phyloP scores from a whole-genome alignment of 2,329 filamentous ascomycete genomes.

The Colletotrichum sojae region DNA sequence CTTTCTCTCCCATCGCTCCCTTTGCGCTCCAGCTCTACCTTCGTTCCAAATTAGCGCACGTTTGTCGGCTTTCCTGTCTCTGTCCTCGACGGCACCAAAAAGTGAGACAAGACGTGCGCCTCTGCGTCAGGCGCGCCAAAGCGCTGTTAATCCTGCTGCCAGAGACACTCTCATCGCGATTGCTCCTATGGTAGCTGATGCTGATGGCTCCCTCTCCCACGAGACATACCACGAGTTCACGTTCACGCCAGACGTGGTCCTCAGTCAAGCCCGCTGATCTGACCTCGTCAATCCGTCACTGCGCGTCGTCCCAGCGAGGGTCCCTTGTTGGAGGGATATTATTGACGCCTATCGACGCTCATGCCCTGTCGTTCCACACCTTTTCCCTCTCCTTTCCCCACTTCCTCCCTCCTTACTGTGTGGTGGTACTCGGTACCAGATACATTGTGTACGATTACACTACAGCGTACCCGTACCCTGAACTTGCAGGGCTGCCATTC shows the following conservation, averaged over 20 bases:
- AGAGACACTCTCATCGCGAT: too few species aligned
- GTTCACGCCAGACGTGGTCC: too few species aligned
- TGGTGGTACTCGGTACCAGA: too few species aligned
- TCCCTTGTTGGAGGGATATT: constrained; percentile 31
- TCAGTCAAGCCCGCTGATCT: not conserved
- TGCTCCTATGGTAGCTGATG: too few species aligned
- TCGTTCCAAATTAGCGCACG: constrained; percentile 3
- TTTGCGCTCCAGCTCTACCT: too few species aligned
- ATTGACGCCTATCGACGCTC: constrained; percentile 21
- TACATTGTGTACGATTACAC: too few species aligned
- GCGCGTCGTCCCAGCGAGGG: constrained; percentile 18
- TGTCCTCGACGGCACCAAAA: not conserved
- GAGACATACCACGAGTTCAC: not conserved
- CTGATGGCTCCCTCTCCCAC: too few species aligned
- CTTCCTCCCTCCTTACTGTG: not conserved
- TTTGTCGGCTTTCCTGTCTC: not conserved
- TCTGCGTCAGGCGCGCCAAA: constrained; percentile 24
- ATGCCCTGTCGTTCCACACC: constrained; percentile 20
- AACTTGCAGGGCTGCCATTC: constrained; percentile 3
- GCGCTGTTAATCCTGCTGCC: not conserved
- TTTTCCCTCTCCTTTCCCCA: not conserved
- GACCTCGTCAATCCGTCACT: not conserved
- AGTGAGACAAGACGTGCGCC: constrained; percentile 24
- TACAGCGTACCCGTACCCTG: not conserved
- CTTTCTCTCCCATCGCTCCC: too few species aligned